These are phyloP conservation scores for Xerocomus nothofagi DNA, from an alignment of 1,284 basidiomycete genomes.

Conservation along the genomic window DNA sequence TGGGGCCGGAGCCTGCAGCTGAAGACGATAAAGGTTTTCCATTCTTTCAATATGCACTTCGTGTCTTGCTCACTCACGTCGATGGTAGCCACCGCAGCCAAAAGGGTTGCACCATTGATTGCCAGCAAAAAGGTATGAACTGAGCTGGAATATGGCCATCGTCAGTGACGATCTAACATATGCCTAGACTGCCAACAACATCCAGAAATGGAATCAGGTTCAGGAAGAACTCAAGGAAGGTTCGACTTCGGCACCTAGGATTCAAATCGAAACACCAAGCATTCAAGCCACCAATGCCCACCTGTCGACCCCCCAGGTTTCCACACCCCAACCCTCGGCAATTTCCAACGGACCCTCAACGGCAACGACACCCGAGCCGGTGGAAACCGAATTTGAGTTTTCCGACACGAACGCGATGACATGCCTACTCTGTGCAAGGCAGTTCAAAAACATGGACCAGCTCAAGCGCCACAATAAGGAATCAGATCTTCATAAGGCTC, in stretches of 20 bases:
- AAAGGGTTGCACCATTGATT: slow-evolving; percentile 81
- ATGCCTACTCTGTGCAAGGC: slow-evolving; percentile 87
- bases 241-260: slow-evolving; percentile 29
- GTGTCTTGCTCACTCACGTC: slow-evolving; percentile 29
- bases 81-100: slow-evolving; percentile 53
- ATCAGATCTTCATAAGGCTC: slow-evolving; percentile 91
- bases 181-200: slow-evolving; percentile 78
- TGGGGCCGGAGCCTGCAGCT: slow-evolving; percentile 27
- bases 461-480: slow-evolving; percentile 85
- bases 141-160: slow-evolving; percentile 1
- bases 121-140: slow-evolving; percentile 84
- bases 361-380: slow-evolving; percentile 38
- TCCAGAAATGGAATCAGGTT: slow-evolving; percentile 93
- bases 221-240: slow-evolving; percentile 75
- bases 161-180: neutral
- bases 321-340: slow-evolving; percentile 16
- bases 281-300: slow-evolving; percentile 7
- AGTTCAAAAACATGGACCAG: slow-evolving; percentile 86
- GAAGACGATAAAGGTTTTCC: slow-evolving; percentile 60
- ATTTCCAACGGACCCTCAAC: slow-evolving; percentile 26
- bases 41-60: slow-evolving; percentile 9
- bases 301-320: slow-evolving; percentile 3
- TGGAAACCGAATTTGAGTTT: slow-evolving; percentile 71
- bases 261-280: slow-evolving; percentile 12
- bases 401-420: slow-evolving; percentile 70